phyloP scores from a whole-genome alignment of 2,329 filamentous ascomycete species.

The Hypoxylon sp. region DNA sequence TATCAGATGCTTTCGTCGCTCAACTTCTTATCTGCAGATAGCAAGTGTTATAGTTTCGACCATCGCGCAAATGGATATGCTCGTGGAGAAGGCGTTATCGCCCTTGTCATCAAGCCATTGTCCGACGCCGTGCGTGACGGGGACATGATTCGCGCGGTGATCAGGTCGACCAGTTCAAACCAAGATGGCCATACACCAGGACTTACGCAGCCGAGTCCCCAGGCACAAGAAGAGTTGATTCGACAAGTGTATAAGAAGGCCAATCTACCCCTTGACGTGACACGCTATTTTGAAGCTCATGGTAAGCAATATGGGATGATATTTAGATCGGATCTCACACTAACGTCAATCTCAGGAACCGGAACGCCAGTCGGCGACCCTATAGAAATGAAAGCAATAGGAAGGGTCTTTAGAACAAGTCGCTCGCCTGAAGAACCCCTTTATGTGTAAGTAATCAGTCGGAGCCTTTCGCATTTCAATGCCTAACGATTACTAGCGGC shows the following conservation, averaged over 20 bases:
- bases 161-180: constrained; percentile 53
- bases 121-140: constrained; percentile 61
- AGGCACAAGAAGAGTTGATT: constrained; percentile 55
- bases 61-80: constrained; percentile 55
- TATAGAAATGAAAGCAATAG: constrained; percentile 59
- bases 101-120: constrained; percentile 66
- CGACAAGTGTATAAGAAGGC: constrained; percentile 53
- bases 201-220: constrained; percentile 51
- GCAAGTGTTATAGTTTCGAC: constrained; percentile 51
- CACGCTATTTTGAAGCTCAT: constrained; percentile 55
- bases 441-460: constrained; percentile 50
- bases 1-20: constrained; percentile 51
- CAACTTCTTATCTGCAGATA: constrained; percentile 59
- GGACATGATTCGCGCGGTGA: constrained; percentile 57
- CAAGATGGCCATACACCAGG: constrained; percentile 52
- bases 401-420: constrained; percentile 47
- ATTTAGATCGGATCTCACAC: not conserved
- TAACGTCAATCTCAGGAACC: constrained; percentile 52
- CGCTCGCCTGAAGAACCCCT: constrained; percentile 46
- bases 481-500: constrained; percentile 39
- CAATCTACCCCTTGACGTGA: constrained; percentile 42
- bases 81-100: constrained; percentile 66
- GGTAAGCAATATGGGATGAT: constrained; percentile 34
- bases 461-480: constrained; percentile 16
- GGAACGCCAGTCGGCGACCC: constrained; percentile 61